Percentiles rank a stretch among this genome's conserved stretches.
Conservation (phyloP, 1,284 basidiomycete genomes). For the Sporisorium scitamineum region DNA sequence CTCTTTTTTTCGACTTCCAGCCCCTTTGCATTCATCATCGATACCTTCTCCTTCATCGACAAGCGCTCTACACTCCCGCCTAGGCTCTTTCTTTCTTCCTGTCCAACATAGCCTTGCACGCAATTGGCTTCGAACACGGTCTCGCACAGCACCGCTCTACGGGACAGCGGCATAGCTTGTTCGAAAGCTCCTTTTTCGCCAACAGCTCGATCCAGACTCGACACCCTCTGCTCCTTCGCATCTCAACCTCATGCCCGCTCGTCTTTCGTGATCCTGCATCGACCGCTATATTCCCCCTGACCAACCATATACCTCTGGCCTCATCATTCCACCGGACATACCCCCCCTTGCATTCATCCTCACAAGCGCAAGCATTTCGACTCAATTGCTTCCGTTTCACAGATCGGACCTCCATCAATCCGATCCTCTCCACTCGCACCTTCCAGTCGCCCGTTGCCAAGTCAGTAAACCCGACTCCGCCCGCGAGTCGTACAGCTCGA, state of each 20-base stretch:
- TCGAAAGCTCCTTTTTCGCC: background rate
- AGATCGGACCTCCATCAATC: constrained; percentile 3
- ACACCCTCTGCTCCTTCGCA: background rate
- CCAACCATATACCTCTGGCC: constrained; percentile 29
- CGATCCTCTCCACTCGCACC: background rate
- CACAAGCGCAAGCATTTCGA: background rate
- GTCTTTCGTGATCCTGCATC: constrained; percentile 12
- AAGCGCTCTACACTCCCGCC: background rate
- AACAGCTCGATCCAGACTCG: background rate
- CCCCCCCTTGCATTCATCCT: background rate
- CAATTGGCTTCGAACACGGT: background rate
- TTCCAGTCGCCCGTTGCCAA: background rate
- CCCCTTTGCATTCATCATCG: background rate
- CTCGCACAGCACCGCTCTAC: background rate
- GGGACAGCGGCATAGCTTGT: background rate
- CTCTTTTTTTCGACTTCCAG: background rate
- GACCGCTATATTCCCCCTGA: constrained; percentile 10
- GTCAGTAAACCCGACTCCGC: background rate
- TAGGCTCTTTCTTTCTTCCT: background rate
- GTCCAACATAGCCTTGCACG: background rate
- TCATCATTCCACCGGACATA: constrained; percentile 14
- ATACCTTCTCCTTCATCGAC: constrained; percentile 5
- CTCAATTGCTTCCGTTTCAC: background rate
- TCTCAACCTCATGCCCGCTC: constrained; percentile 2
- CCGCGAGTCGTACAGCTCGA: constrained; percentile 10